Conservation (phyloP, 2,329 filamentous ascomycete genomes). For the Phialophora tarda region DNA sequence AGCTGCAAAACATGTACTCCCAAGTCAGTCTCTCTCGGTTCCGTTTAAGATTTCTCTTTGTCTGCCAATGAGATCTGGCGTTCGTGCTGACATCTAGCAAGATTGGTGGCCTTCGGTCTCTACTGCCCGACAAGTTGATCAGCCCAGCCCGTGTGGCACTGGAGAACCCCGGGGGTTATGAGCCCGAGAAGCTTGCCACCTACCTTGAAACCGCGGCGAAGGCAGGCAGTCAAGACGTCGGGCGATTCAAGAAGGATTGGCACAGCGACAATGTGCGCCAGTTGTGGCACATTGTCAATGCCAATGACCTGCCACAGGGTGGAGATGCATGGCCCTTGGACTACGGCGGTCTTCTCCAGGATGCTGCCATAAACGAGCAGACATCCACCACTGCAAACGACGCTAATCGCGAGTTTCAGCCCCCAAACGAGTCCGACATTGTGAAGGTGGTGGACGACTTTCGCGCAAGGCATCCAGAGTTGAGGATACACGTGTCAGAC, state of each 20-base stretch:
- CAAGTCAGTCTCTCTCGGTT: slow-evolving; percentile 30
- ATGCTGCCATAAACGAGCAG: slow-evolving; percentile 43
- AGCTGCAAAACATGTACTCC: slow-evolving; percentile 37
- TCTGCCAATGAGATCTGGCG: not conserved
- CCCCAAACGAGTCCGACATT: slow-evolving; percentile 21
- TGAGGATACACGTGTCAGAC: slow-evolving; percentile 26
- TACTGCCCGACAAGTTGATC: slow-evolving; percentile 49
- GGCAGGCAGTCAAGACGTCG: slow-evolving; percentile 46
- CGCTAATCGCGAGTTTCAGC: slow-evolving; percentile 3
- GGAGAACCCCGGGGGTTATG: slow-evolving; percentile 44
- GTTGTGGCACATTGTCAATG: slow-evolving; percentile 47
- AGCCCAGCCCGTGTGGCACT: slow-evolving; percentile 50
- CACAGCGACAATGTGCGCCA: slow-evolving; percentile 48
- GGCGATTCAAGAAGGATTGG: slow-evolving; percentile 50
- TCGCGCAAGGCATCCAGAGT: slow-evolving; percentile 27
- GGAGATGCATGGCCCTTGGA: slow-evolving; percentile 51
- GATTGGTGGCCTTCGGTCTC: slow-evolving; percentile 51
- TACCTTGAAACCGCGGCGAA: slow-evolving; percentile 46
- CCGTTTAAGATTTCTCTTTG: not conserved
- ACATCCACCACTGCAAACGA: slow-evolving; percentile 9
- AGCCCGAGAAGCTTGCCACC: slow-evolving; percentile 46
- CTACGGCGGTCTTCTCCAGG: slow-evolving; percentile 46
- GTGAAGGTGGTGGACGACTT: slow-evolving; percentile 29
- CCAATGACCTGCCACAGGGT: slow-evolving; percentile 46
- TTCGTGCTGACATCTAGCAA: slow-evolving; percentile 36